Conservation (phyloP, 2,329 filamentous ascomycete genomes). For the Botryotinia calthae region DNA sequence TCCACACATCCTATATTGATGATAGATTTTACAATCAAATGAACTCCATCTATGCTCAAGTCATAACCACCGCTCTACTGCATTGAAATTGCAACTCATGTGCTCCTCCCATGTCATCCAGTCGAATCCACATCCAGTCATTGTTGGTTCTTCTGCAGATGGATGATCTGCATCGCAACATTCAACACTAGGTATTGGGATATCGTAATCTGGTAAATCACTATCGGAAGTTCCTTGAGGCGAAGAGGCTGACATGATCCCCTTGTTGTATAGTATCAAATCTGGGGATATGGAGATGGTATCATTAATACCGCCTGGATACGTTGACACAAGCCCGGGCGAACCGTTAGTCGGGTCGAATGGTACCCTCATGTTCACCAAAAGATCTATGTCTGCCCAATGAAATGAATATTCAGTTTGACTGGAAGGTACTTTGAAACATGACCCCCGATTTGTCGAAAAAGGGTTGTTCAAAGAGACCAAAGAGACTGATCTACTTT, state of each 20-base stretch:
- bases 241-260: background rate
- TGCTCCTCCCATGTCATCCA: background rate
- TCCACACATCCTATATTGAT: background rate
- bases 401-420: background rate
- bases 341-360: background rate
- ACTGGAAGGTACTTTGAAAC: accelerated
- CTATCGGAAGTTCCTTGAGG: accelerated
- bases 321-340: background rate
- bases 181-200: background rate
- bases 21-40: accelerated
- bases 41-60: background rate
- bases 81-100: background rate
- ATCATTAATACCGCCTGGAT: background rate
- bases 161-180: background rate
- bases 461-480: background rate
- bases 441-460: background rate
- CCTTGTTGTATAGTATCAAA: background rate
- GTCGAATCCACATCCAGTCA: background rate
- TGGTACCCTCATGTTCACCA: background rate
- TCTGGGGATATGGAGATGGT: background rate
- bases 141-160: background rate
- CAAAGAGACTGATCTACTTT: background rate
- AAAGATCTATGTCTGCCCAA: background rate
- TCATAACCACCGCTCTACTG: background rate
- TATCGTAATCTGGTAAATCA: background rate